Percentiles rank a stretch among this genome's conserved stretches.
phyloP scores from a whole-genome alignment of 2,329 filamentous ascomycete genomes.

The Colletotrichum acutatum region DNA sequence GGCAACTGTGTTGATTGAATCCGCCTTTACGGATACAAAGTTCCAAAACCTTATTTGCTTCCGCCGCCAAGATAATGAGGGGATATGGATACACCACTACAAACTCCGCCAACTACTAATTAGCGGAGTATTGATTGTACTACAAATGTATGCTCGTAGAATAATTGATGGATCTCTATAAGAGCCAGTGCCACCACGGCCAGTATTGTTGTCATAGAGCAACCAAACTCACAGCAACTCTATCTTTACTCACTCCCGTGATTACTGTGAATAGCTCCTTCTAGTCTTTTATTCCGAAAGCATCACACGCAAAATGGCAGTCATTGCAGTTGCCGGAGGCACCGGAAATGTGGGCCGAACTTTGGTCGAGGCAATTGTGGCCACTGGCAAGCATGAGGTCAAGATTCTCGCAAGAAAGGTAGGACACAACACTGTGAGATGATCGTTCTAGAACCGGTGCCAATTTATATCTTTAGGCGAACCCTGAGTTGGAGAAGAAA shows the following conservation, averaged over 20 bases:
- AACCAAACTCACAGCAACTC: neutral
- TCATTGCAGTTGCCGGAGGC: conserved; percentile 59
- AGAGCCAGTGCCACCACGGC: no score
- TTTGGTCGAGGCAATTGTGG: conserved; percentile 55
- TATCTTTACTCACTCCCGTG: no score
- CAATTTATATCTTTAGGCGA: conserved; percentile 19
- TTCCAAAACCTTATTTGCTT: neutral
- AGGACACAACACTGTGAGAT: neutral
- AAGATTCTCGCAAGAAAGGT: conserved; percentile 54
- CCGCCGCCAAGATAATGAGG: neutral
- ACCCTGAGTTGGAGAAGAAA: conserved; percentile 37
- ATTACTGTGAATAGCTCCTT: no score
- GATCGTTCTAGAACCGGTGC: neutral
- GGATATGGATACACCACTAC: neutral
- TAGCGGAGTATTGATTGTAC: no score
- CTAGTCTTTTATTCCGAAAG: neutral
- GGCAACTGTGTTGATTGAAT: neutral
- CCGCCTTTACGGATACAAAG: neutral
- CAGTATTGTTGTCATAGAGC: no score
- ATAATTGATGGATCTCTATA: no score
- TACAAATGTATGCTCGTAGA: no score
- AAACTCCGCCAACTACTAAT: no score
- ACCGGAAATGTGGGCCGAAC: conserved; percentile 57
- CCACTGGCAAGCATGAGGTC: conserved; percentile 48
- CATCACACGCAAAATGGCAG: conserved; percentile 18